A percentile compares a stretch with the other conserved stretches of the same genome.
Evolutionary conservation across 108 stramenopile genomes (phyloP).

Genomic region (Fistulifera pelliculosa): DNA sequence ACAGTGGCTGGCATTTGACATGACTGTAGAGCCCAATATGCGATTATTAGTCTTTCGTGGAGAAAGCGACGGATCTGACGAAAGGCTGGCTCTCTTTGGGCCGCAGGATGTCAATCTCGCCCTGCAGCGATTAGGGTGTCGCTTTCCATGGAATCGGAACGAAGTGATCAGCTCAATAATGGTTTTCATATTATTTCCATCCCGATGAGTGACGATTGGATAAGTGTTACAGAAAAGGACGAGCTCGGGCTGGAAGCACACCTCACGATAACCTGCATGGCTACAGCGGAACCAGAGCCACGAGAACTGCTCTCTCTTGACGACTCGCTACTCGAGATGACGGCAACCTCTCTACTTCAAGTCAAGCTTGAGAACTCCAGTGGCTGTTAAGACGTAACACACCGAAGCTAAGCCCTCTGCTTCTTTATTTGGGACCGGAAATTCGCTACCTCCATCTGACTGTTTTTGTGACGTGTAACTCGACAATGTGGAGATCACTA

Average conservation of each 20-base stretch:
- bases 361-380: neutral
- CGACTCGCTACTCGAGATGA: neutral
- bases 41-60: slow-evolving; percentile 2
- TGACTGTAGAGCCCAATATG: slow-evolving; percentile 3
- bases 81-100: neutral
- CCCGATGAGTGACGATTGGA: slow-evolving; percentile 2
- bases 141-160: neutral
- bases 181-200: slow-evolving; percentile 11
- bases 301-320: slow-evolving; percentile 4
- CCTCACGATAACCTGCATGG: slow-evolving; percentile 6
- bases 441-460: too few relatives aligned
- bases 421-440: too few relatives aligned
- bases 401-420: too few relatives aligned
- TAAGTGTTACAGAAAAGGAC: neutral
- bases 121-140: slow-evolving; percentile 1
- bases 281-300: slow-evolving; percentile 1
- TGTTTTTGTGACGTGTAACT: too few relatives aligned
- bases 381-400: too few relatives aligned
- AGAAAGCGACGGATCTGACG: slow-evolving; percentile 4
- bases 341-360: slow-evolving; percentile 5
- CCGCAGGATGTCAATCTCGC: neutral
- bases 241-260: too few relatives aligned
- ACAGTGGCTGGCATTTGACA: slow-evolving; percentile 6
- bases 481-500: too few relatives aligned
- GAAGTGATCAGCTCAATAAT: neutral